Evolutionary conservation across 164 flowering plant genomes (phyloP), one percentile per base, ranked within the genome.

Genomic region (Hamamelis virginiana): DNA sequence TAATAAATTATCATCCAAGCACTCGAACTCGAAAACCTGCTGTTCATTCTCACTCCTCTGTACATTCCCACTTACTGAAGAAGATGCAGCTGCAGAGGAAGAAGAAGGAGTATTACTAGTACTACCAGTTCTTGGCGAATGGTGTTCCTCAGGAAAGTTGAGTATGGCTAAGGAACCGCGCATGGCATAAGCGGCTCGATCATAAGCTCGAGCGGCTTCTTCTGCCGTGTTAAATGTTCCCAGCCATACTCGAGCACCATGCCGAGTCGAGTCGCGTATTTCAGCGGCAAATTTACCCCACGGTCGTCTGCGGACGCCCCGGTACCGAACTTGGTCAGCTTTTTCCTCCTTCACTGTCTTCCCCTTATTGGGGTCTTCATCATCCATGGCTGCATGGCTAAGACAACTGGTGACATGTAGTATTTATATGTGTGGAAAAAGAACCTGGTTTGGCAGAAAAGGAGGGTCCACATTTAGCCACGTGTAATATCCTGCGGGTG

Each of bases 251-350:
- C 84, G 61, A 2, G 72, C 75, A 0, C 84, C 82, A 12, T 78
- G 76, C 59, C 78, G 55, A 1, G 61, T 67, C 44, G 82, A 78
- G 68, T 81, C 84, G 1, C 82, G 76, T 55, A 81, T 81, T 76
- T 81, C 84, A 9, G 82, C 82, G 5, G 84, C 84, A 22, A 48
- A 81, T 67, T 81, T 81, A 22, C 82, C 84, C 84, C 84, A 81
- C 45, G 84, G 84, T 68, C 82, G 69, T 48, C 72, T 51, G 44
- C 84, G 61, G 5, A 81, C 76, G 0, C 84, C 84, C 1, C 84
- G 45, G 75, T 81, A 81, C 38, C 28, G 43, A 26, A 69, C 69
- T 22, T 73, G 79, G 14, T 64, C 64, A 1, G 47, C 45, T 11
- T 58, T 68, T 21, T 59, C 72, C 21, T 25, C 61, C 64, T 11